phyloP scores from a whole-genome alignment of 371 early-diverging fungal species.

The Lichtheimia ramosa region DNA sequence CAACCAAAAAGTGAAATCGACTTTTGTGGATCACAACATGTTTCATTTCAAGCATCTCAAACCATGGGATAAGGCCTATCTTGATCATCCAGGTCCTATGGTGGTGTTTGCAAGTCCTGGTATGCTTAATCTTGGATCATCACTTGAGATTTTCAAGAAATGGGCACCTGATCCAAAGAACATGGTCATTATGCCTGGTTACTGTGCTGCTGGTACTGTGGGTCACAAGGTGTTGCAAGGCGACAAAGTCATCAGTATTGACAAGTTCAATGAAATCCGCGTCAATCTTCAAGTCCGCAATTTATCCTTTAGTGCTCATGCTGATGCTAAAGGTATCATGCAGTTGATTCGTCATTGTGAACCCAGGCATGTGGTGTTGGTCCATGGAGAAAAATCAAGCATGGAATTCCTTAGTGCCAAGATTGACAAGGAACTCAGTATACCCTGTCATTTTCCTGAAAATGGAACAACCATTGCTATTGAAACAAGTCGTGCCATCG shows the following conservation, averaged over 20 bases:
- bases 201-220: conserved; percentile 94
- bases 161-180: conserved; percentile 91
- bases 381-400: conserved; percentile 95
- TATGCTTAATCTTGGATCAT: conserved; percentile 87
- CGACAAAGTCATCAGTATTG: conserved; percentile 80
- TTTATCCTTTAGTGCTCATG: conserved; percentile 98
- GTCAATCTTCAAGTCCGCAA: conserved; percentile 95
- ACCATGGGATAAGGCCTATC: conserved; percentile 71
- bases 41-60: conserved; percentile 96
- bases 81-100: conserved; percentile 81
- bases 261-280: conserved; percentile 70
- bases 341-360: conserved; percentile 92
- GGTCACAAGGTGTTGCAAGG: conserved; percentile 95
- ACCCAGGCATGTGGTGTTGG: conserved; percentile 96
- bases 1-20: conserved; percentile 89
- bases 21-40: conserved; percentile 83
- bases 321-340: conserved; percentile 98
- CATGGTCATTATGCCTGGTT: conserved; percentile 93
- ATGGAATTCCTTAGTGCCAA: conserved; percentile 88
- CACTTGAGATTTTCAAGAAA: conserved; percentile 84
- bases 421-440: conserved; percentile 81
- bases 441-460: conserved; percentile 88
- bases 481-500: conserved; percentile 58
- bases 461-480: conserved; percentile 80
- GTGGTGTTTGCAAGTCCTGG: conserved; percentile 97